A percentile compares a stretch with the other conserved stretches of the same genome.
These are phyloP conservation scores for Ehretia macrophylla DNA, from an alignment of 257 asterid genomes.

Conservation along the genomic window DNA sequence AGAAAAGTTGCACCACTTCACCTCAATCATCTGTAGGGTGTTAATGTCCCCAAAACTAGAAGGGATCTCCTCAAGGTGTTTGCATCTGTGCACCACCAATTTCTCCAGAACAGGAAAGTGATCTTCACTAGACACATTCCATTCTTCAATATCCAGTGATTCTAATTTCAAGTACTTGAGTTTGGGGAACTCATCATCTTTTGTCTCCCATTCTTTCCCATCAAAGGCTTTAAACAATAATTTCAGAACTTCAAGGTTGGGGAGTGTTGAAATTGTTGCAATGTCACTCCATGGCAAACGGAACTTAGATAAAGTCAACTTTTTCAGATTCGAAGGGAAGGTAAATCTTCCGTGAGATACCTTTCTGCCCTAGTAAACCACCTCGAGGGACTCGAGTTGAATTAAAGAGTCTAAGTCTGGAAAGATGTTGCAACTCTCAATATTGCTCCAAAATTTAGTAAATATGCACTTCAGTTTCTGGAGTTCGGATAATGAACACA, in stretches of 20 bases:
- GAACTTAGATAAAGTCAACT: constrained; percentile 5
- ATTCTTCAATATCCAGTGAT: background rate
- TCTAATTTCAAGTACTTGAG: constrained; percentile 4
- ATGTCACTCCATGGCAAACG: constrained; percentile 4
- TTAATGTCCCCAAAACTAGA: background rate
- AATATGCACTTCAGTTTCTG: too few relatives aligned
- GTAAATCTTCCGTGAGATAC: too few relatives aligned
- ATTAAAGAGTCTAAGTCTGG: too few relatives aligned
- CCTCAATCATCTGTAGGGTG: constrained; percentile 11
- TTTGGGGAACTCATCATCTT: background rate
- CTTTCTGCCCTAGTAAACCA: too few relatives aligned
- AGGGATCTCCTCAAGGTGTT: constrained; percentile 8
- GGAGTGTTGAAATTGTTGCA: background rate
- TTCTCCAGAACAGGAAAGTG: constrained; percentile 15
- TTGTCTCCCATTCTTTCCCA: constrained; percentile 4
- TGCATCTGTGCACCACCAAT: background rate
- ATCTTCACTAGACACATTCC: constrained; percentile 7
- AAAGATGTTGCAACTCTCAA: too few relatives aligned
- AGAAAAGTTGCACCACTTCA: background rate
- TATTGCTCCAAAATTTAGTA: too few relatives aligned
- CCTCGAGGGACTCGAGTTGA: too few relatives aligned
- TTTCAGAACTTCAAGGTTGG: constrained; percentile 5
- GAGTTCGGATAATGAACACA: too few relatives aligned
- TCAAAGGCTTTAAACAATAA: constrained; percentile 4
- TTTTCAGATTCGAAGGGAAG: background rate